phyloP scores from a whole-genome alignment of 164 flowering plant genomes.

The Vitis riparia region DNA sequence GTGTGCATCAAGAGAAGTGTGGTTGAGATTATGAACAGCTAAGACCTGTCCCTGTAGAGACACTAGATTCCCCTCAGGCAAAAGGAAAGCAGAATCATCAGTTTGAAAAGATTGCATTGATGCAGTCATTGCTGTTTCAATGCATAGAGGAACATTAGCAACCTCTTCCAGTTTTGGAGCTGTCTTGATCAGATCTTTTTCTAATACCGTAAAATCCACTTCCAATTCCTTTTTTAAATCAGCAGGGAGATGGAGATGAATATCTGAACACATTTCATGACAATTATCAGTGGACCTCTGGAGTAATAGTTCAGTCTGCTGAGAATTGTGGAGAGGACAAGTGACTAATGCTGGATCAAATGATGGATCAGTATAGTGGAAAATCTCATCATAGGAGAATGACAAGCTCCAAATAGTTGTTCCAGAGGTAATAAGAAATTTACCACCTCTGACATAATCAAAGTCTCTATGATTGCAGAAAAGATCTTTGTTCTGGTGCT shows the following conservation, averaged over 20 bases:
- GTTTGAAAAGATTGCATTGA: slow-evolving; percentile 19
- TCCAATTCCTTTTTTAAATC: slow-evolving; percentile 28
- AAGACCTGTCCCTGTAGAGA: slow-evolving; percentile 65
- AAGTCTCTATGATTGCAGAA: slow-evolving; percentile 24
- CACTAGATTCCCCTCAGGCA: slow-evolving; percentile 64
- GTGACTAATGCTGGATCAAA: slow-evolving; percentile 6
- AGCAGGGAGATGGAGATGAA: slow-evolving; percentile 43
- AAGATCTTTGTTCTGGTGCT: slow-evolving; percentile 36
- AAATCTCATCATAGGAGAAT: slow-evolving; percentile 37
- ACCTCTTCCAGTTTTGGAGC: slow-evolving; percentile 14
- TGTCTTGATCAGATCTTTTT: slow-evolving; percentile 19
- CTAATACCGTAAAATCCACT: slow-evolving; percentile 17
- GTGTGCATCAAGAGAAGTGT: slow-evolving; percentile 13
- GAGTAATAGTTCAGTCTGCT: slow-evolving; percentile 24
- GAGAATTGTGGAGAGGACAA: slow-evolving; percentile 17
- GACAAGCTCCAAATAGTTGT: slow-evolving; percentile 54
- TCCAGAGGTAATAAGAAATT: slow-evolving; percentile 35
- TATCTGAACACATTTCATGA: slow-evolving; percentile 34
- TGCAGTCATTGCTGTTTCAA: slow-evolving; percentile 14
- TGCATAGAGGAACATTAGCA: slow-evolving; percentile 13
- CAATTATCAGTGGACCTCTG: slow-evolving; percentile 12
- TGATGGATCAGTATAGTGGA: slow-evolving; percentile 17
- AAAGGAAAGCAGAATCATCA: slow-evolving; percentile 20
- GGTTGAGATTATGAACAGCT: slow-evolving; percentile 38
- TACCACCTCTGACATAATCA: slow-evolving; percentile 16